A percentile compares a stretch with the other conserved stretches of the same genome.
phyloP scores from a whole-genome alignment of 208 protist species.

The Polymyxa betae region DNA sequence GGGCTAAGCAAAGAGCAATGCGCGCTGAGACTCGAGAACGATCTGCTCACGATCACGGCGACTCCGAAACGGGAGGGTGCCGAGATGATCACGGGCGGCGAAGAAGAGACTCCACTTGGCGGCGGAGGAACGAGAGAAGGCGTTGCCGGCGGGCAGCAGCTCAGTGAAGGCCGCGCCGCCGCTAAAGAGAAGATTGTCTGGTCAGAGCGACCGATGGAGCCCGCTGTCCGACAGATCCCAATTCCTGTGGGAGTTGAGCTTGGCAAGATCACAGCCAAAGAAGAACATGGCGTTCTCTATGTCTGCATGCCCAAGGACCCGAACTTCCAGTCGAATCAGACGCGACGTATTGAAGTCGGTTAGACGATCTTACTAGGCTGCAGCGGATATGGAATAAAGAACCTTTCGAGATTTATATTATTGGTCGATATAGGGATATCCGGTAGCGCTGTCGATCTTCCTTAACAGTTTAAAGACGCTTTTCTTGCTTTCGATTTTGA shows the following conservation, averaged over 20 bases:
- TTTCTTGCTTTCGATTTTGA: conserved; percentile 64
- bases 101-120: too few relatives aligned
- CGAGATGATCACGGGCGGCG: too few relatives aligned
- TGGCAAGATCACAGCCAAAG: background rate
- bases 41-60: background rate
- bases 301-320: background rate
- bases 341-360: background rate
- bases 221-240: background rate
- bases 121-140: background rate
- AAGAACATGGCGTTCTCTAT: background rate
- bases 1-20: background rate
- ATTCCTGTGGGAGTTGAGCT: background rate
- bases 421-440: background rate
- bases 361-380: background rate
- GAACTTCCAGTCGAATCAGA: background rate
- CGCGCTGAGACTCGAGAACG: background rate
- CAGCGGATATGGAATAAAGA: background rate
- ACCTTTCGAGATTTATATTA: background rate
- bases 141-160: too few relatives aligned
- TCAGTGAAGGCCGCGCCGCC: background rate
- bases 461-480: background rate
- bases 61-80: too few relatives aligned
- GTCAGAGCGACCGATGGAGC: background rate
- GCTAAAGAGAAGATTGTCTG: background rate
- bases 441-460: background rate